phyloP scores from a whole-genome alignment of 1,284 basidiomycete species.

The Wallemia mellicola region DNA sequence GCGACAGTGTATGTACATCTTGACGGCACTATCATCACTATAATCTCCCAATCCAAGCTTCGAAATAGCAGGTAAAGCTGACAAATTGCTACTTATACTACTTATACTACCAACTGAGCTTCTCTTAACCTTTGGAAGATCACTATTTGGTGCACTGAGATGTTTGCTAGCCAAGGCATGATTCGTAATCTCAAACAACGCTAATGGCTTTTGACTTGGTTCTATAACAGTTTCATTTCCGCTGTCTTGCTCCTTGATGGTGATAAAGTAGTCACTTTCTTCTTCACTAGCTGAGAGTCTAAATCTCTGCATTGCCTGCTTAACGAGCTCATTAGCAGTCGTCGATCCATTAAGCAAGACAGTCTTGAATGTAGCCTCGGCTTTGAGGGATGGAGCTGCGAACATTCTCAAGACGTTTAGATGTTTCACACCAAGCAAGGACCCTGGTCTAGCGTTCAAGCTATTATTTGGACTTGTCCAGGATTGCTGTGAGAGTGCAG shows the following conservation, averaged over 20 bases:
- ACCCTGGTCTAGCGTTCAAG: conserved; percentile 8
- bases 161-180: conserved; percentile 17
- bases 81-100: conserved; percentile 64
- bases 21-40: conserved; percentile 81
- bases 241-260: conserved; percentile 66
- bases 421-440: conserved; percentile 32
- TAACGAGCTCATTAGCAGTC: conserved; percentile 48
- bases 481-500: conserved; percentile 23
- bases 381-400: conserved; percentile 49
- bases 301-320: conserved; percentile 81
- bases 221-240: conserved; percentile 39
- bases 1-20: conserved; percentile 57
- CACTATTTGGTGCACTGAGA: conserved; percentile 18
- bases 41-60: conserved; percentile 79
- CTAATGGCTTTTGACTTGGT: conserved; percentile 44
- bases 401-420: conserved; percentile 84
- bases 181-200: conserved; percentile 55
- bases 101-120: conserved; percentile 79
- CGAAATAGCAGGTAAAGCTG: conserved; percentile 72
- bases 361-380: conserved; percentile 91
- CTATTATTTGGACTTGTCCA: background rate
- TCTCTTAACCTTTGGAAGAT: conserved; percentile 55
- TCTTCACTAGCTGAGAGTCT: conserved; percentile 31
- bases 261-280: conserved; percentile 50
- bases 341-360: conserved; percentile 69